Percentiles rank a stretch among this genome's conserved stretches.
phyloP scores from a whole-genome alignment of 2,329 filamentous ascomycete genomes.

The Tolypocladium capitatum region DNA sequence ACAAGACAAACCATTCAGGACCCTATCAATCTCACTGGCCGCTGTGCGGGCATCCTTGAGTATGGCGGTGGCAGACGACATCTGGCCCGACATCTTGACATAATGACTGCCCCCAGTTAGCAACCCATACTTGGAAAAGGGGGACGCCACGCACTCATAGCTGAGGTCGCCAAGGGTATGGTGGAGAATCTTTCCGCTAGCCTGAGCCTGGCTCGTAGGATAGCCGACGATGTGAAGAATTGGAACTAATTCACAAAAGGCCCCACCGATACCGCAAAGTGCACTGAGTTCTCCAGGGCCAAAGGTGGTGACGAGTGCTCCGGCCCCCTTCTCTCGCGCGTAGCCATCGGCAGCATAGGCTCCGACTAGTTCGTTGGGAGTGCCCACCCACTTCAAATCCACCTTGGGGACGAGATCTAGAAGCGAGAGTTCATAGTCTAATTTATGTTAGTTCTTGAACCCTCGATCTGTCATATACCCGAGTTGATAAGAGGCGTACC shows the following conservation, averaged over 20 bases:
- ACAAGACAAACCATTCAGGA: background rate
- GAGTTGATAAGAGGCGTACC: constrained; percentile 3
- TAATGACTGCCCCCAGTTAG: background rate
- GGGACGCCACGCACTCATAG: background rate
- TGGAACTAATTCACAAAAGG: background rate
- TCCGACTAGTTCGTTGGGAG: constrained; percentile 44
- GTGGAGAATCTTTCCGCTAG: background rate
- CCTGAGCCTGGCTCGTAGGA: background rate
- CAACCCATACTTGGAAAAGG: background rate
- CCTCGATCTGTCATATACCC: background rate
- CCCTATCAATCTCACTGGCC: background rate
- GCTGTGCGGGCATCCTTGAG: background rate
- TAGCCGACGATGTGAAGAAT: background rate
- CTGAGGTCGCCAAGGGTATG: background rate
- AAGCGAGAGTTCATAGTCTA: constrained; percentile 22
- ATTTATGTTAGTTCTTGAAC: background rate
- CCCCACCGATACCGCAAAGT: background rate
- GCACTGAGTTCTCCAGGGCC: constrained; percentile 37
- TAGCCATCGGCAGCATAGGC: constrained; percentile 47
- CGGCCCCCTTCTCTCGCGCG: constrained; percentile 36
- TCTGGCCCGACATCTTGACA: background rate
- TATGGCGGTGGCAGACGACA: background rate
- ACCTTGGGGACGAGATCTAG: constrained; percentile 23
- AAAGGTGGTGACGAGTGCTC: constrained; percentile 42
- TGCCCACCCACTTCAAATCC: constrained; percentile 33